phyloP scores from a whole-genome alignment of 768 basidiomycete species.

The Termitomyces sp. region DNA sequence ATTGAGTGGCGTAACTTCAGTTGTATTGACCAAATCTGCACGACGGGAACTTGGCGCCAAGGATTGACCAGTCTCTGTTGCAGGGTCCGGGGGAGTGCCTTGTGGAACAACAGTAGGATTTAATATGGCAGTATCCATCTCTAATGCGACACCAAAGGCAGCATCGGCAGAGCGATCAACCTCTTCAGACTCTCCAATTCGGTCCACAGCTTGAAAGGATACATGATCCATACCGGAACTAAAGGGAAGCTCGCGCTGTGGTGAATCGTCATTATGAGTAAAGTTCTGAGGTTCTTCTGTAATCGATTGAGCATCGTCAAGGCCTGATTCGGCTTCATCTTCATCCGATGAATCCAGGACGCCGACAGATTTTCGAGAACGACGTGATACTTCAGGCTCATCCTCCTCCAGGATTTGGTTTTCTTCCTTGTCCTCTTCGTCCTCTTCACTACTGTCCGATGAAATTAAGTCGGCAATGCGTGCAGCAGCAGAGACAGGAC shows the following conservation, averaged over 20 bases:
- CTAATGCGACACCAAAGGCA: slow-evolving; percentile 33
- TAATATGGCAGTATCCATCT: slow-evolving; percentile 24
- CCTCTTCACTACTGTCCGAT: slow-evolving; percentile 39
- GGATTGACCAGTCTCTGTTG: slow-evolving; percentile 1
- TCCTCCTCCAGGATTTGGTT: slow-evolving; percentile 34
- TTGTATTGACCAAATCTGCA: background rate
- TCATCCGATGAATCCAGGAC: slow-evolving; percentile 22
- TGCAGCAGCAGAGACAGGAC: slow-evolving; percentile 27
- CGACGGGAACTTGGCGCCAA: slow-evolving; percentile 19
- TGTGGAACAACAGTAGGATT: slow-evolving; percentile 2
- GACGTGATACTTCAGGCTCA: slow-evolving; percentile 23
- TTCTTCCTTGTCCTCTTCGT: slow-evolving; percentile 36
- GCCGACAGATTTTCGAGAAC: slow-evolving; percentile 24
- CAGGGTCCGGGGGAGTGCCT: background rate
- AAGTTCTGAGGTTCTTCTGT: slow-evolving; percentile 2
- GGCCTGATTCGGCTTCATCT: slow-evolving; percentile 34
- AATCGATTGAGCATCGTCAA: slow-evolving; percentile 31
- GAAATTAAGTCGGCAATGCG: slow-evolving; percentile 33
- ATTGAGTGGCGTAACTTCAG: slow-evolving; percentile 8
- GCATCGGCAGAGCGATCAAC: slow-evolving; percentile 30
- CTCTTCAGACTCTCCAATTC: slow-evolving; percentile 28
- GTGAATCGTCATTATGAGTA: background rate
- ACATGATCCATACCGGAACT: slow-evolving; percentile 13
- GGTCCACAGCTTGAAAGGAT: slow-evolving; percentile 30
- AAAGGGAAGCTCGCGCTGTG: background rate